These are phyloP conservation scores for Fusarium neocosmosporiellum DNA, from an alignment of 2,329 filamentous ascomycete species.

Conservation along the genomic window DNA sequence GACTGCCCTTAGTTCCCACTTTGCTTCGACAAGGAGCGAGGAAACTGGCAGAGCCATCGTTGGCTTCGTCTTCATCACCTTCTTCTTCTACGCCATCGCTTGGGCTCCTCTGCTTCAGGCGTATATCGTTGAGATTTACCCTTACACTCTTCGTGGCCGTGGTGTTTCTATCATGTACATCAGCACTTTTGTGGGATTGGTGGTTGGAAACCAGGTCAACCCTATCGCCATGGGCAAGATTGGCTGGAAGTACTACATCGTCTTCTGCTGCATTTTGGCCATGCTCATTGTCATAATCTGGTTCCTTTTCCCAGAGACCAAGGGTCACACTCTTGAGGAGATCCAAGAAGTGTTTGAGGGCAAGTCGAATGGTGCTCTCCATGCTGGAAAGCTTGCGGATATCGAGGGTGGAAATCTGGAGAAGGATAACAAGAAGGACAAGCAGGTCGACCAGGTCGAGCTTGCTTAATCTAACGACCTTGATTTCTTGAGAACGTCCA, in stretches of 20 bases:
- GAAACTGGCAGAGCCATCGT: constrained; percentile 46
- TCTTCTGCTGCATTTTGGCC: constrained; percentile 51
- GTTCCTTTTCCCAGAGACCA: constrained; percentile 52
- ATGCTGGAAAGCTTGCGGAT: constrained; percentile 17
- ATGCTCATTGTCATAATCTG: constrained; percentile 49
- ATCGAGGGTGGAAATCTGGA: constrained; percentile 15
- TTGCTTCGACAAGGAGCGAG: constrained; percentile 30
- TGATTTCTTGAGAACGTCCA: not conserved
- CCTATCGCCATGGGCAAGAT: constrained; percentile 53
- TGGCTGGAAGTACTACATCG: constrained; percentile 54
- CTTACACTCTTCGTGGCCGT: constrained; percentile 35
- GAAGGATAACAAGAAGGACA: constrained; percentile 17
- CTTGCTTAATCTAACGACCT: not conserved
- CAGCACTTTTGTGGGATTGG: constrained; percentile 34
- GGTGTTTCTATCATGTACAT: constrained; percentile 37
- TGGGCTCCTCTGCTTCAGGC: constrained; percentile 49
- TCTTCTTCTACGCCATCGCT: constrained; percentile 51
- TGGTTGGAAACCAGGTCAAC: constrained; percentile 54
- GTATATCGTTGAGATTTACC: constrained; percentile 44
- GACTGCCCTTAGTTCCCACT: constrained; percentile 43
- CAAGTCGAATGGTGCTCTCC: not conserved
- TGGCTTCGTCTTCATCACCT: constrained; percentile 54
- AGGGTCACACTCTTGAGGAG: constrained; percentile 46
- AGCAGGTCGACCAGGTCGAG: constrained; percentile 31
- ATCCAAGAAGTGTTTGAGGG: constrained; percentile 46